Evolutionary conservation across 495 filamentous ascomycete genomes (phyloP).

Genomic region (Neurospora sp.): DNA sequence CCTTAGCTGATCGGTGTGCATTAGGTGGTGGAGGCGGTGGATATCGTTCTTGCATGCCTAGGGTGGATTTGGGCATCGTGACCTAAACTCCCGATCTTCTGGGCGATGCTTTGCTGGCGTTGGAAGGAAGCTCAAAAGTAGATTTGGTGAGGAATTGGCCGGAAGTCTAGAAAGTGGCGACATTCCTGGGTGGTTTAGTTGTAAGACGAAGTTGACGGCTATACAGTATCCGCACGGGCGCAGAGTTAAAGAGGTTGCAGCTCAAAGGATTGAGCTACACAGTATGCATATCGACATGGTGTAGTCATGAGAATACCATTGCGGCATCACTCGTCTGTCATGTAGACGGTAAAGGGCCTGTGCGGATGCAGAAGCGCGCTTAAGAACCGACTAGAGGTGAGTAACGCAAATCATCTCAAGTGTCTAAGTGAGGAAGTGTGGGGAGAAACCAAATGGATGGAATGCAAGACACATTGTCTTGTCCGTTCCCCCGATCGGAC

Average conservation of each 20-base stretch:
- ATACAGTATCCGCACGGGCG: not conserved
- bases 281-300: not conserved
- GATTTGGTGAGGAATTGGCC: not conserved
- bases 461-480: not conserved
- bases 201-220: not conserved
- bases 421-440: not conserved
- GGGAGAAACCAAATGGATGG: not conserved
- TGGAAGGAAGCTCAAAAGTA: not conserved
- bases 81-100: not conserved
- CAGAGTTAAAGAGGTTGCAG: not conserved
- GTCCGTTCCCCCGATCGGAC: not conserved
- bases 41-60: not conserved
- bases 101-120: not conserved
- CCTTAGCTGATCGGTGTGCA: not conserved
- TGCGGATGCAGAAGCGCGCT: not conserved
- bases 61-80: not conserved
- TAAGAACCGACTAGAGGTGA: not conserved
- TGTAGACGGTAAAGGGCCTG: not conserved
- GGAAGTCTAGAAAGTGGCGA: not conserved
- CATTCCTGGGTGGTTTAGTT: not conserved
- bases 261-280: not conserved
- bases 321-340: not conserved
- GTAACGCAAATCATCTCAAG: not conserved
- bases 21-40: not conserved
- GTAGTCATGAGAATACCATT: not conserved